Evolutionary conservation across 176 grass and related monocot species (phyloP), one percentile per base, ranked within the genome.

Genomic region (Olyra latifolia): DNA sequence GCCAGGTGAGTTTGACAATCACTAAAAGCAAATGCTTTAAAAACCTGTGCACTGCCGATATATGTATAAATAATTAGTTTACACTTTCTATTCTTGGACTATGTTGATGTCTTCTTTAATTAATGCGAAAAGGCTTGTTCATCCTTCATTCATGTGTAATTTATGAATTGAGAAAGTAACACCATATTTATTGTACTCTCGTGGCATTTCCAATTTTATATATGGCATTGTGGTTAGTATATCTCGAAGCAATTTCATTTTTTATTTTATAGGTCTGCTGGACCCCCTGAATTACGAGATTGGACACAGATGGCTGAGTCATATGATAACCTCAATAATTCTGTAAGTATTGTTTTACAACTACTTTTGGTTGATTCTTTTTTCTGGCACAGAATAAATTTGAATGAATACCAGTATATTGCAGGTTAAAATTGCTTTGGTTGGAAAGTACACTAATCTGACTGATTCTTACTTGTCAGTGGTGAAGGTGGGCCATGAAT

Each of bases 401-500:
- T 75, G 13, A 80, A 54, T 41, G 10, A n/a, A 53, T 67, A 52
- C 74, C 27, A 42, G 70, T 58, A 15, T 62, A 62, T 69, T 89
- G 82, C 90, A 98, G 96, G 92, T 98, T 90, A 98, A 93, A 87
- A 91, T 98, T 88, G 96, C 96, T 82, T 83, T 98, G 88, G 96
- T 98, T 80, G 96, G 96, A 74, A 98, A 98, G 80, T 98, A 98
- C 83, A 98, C 90, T 71, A 78, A 89, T 70, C 68, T 98, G 86
- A 89, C 92, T 67, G 96, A 98, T 84, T 95, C 96, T 40, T 98
- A 98, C 75, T 82, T 98, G 58, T 98, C 96, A 23, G 96, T 98
- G 72, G 89, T 95, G 50, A 98, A 98, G 92, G 96, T 93, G 19
- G 19, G 74, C 65, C 55, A 38, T 17, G 17, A 75, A 40, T 77